Percentiles rank a stretch among this genome's conserved stretches.
phyloP scores from a whole-genome alignment of 2,329 filamentous ascomycete species.

The Dactylella cylindrospora region DNA sequence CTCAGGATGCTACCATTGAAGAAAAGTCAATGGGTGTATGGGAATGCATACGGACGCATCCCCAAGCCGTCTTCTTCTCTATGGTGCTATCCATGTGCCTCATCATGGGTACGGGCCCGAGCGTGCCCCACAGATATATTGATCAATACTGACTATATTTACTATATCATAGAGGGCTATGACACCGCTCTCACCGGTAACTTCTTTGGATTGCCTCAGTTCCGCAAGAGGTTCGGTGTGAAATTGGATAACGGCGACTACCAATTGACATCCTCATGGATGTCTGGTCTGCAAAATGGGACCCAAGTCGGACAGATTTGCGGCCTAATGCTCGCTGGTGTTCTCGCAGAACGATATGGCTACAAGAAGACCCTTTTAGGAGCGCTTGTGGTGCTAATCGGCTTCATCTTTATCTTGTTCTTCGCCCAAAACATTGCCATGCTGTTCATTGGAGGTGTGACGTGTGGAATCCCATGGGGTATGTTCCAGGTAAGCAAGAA shows the following conservation, averaged over 20 bases:
- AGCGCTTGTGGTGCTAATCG: constrained; percentile 25
- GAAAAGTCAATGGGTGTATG: constrained; percentile 9
- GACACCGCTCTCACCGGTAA: constrained; percentile 50
- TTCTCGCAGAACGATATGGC: constrained; percentile 28
- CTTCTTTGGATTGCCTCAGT: constrained; percentile 59
- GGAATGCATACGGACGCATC: constrained; percentile 8
- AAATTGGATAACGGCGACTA: constrained; percentile 56
- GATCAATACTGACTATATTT: background rate
- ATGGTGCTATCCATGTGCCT: constrained; percentile 16
- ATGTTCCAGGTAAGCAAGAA: constrained; percentile 53
- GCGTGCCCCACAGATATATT: too few relatives aligned
- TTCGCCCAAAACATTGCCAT: constrained; percentile 50
- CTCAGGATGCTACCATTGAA: constrained; percentile 8
- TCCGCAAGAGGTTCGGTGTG: constrained; percentile 62
- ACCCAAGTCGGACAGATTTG: constrained; percentile 36
- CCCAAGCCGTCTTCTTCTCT: constrained; percentile 13
- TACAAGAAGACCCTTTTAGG: constrained; percentile 27
- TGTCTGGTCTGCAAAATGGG: constrained; percentile 62
- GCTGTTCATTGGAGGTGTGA: constrained; percentile 47
- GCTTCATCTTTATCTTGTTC: constrained; percentile 48
- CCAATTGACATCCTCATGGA: constrained; percentile 63
- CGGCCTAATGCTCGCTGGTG: constrained; percentile 33
- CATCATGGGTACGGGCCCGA: constrained; percentile 9
- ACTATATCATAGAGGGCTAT: constrained; percentile 54
- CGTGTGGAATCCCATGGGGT: constrained; percentile 49